phyloP scores from a whole-genome alignment of 2,329 filamentous ascomycete species.

The Fusarium nurragi region DNA sequence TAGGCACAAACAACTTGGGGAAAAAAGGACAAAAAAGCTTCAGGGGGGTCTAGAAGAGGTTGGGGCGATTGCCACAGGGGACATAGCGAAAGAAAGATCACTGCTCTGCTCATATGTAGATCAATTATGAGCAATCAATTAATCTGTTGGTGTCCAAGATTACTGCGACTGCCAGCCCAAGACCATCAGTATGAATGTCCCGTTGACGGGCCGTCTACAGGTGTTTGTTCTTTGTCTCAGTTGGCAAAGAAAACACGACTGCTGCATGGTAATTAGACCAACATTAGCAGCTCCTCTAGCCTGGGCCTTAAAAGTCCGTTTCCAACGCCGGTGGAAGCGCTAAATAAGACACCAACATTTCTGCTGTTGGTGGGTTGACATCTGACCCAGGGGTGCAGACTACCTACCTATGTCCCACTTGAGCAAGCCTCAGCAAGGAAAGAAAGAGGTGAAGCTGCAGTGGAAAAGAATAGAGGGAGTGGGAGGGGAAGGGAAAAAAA shows the following conservation, averaged over 20 bases:
- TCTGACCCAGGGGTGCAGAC: slow-evolving; percentile 39
- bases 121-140: background rate
- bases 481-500: background rate
- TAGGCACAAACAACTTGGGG: background rate
- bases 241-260: slow-evolving; percentile 9
- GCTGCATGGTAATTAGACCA: slow-evolving; percentile 6
- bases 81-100: background rate
- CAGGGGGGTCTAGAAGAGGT: no score
- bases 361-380: slow-evolving; percentile 41
- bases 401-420: slow-evolving; percentile 3
- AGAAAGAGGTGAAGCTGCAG: background rate
- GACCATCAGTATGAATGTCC: background rate
- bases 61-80: background rate
- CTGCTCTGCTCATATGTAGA: background rate
- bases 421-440: slow-evolving; percentile 4
- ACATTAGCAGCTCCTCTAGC: slow-evolving; percentile 8
- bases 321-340: slow-evolving; percentile 21
- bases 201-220: slow-evolving; percentile 18
- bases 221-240: slow-evolving; percentile 20
- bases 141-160: background rate
- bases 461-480: background rate
- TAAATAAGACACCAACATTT: slow-evolving; percentile 25
- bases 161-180: no score
- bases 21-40: slow-evolving; percentile 10
- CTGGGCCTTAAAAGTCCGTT: slow-evolving; percentile 21